Base-by-base conservation (phyloP, 2,329 filamentous ascomycete genomes). In the Aspergillus sergii region DNA sequence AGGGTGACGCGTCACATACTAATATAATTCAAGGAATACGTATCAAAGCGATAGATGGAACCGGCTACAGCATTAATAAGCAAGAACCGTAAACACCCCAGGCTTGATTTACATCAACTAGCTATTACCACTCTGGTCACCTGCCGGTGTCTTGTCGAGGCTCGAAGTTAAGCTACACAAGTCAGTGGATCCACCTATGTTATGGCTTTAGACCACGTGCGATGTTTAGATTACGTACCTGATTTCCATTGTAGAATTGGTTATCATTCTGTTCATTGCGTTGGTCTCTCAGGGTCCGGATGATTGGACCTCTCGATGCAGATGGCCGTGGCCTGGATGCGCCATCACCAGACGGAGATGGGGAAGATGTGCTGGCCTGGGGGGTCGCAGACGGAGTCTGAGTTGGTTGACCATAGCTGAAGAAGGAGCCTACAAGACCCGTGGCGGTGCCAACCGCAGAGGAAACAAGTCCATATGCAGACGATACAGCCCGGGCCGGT, bases 221-320 rank as follows among this genome's bases (percentile, higher is more conserved):
- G 32, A 14, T 16, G 12, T 48, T 39, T 5, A 41, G 16, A 48
- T 6, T 11, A 80, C 87, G 78, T 82, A 94, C 91, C 75, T 92
- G 92, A 73, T 97, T 97, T 1, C 94, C 94, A 72, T 97, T 97
- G 74, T 97, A 97, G 54, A 96, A 86, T 72, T 96, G 90, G 51
- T 88, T 85, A 66, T 89, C 84, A 60, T 85, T 78, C 59, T 82
- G 82, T 45, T 83, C 81, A 64, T 86, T 81, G 23, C 84, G 80
- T 45, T 84, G 80, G 63, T 89, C 86, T 66, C 80, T 78, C 60
- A 89, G 76, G 0, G 85, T 88, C 57, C 83, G 78, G 30, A 85
- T 77, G 45, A 80, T 82, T n/a, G 77, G 73, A 7, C 75, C 74
- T 2, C 62, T 59, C 48, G 60, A 60, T 11, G 55, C 60, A 39